Evolutionary conservation across 192 early-diverging fungal species (phyloP).

Genomic region (Coemansia sp.): DNA sequence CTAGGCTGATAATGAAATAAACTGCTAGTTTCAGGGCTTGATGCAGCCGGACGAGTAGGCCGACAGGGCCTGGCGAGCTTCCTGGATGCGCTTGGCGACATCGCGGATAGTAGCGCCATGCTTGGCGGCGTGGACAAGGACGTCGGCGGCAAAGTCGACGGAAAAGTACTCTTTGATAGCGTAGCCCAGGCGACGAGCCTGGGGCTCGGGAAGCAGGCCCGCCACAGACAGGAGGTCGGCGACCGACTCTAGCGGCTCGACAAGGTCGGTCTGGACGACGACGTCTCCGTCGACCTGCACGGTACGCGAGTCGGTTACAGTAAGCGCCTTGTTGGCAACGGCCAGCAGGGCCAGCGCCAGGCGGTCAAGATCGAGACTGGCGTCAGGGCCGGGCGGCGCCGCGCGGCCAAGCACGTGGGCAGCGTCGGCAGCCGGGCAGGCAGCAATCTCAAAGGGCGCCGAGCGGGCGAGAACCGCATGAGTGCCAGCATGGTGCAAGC

Average conservation of each 20-base stretch:
- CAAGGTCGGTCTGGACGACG: conserved; percentile 31
- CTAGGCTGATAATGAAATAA: too few relatives aligned
- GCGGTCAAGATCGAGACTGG: conserved; percentile 5
- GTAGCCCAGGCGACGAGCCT: conserved; percentile 71
- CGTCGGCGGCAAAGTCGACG: conserved; percentile 71
- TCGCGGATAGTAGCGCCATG: conserved; percentile 45
- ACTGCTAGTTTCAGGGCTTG: conserved; percentile 8
- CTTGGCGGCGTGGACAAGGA: conserved; percentile 46
- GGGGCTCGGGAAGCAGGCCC: conserved; percentile 48
- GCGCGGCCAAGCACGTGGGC: conserved; percentile 5
- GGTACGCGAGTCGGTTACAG: conserved; percentile 35
- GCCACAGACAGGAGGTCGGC: conserved; percentile 31
- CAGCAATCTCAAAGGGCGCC: conserved; percentile 71
- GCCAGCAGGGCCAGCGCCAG: conserved; percentile 37
- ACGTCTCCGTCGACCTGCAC: conserved; percentile 7
- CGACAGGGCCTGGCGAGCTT: conserved; percentile 53
- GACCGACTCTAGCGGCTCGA: conserved; percentile 38
- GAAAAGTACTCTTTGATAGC: conserved; percentile 76
- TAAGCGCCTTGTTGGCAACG: conserved; percentile 40
- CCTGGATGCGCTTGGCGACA: conserved; percentile 50
- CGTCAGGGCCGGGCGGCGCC: background rate
- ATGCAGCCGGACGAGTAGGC: conserved; percentile 43
- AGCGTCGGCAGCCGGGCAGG: conserved; percentile 18
- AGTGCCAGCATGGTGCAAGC: conserved; percentile 83
- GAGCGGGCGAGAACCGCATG: conserved; percentile 76